Percentiles rank a stretch among this genome's conserved stretches.
These are phyloP conservation scores for Annulohypoxylon bovei DNA, from an alignment of 495 filamentous ascomycete species.

Conservation along the genomic window DNA sequence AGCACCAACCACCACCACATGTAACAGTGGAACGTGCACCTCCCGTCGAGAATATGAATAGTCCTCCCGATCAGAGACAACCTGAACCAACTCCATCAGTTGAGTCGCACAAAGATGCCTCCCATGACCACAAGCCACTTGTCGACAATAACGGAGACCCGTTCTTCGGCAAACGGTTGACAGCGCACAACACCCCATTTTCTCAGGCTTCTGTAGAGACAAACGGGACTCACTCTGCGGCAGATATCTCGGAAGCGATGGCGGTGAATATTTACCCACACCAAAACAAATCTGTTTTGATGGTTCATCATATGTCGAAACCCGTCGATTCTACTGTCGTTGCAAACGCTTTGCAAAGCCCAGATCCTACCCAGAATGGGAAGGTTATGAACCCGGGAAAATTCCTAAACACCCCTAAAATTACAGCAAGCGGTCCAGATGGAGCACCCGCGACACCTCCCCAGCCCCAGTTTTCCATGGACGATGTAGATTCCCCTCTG, in stretches of 20 bases:
- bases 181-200: slow-evolving; percentile 65
- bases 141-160: slow-evolving; percentile 63
- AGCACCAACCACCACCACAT: slow-evolving; percentile 33
- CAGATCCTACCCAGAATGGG: slow-evolving; percentile 18
- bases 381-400: slow-evolving; percentile 19
- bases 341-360: slow-evolving; percentile 37
- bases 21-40: slow-evolving; percentile 41
- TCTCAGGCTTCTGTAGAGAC: slow-evolving; percentile 68
- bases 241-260: slow-evolving; percentile 78
- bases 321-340: slow-evolving; percentile 31
- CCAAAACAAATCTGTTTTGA: slow-evolving; percentile 81
- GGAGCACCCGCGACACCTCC: slow-evolving; percentile 58
- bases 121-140: slow-evolving; percentile 46
- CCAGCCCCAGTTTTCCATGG: slow-evolving; percentile 56
- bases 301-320: slow-evolving; percentile 75
- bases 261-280: slow-evolving; percentile 86
- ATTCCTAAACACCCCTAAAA: slow-evolving; percentile 43
- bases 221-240: slow-evolving; percentile 56
- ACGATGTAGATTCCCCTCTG: slow-evolving; percentile 72
- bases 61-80: slow-evolving; percentile 46
- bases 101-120: slow-evolving; percentile 48
- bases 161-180: slow-evolving; percentile 63
- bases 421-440: slow-evolving; percentile 52
- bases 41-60: slow-evolving; percentile 42
- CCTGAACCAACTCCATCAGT: slow-evolving; percentile 43